Evolutionary conservation across 1,284 basidiomycete genomes (phyloP).

Genomic region (Ustilago sp.): DNA sequence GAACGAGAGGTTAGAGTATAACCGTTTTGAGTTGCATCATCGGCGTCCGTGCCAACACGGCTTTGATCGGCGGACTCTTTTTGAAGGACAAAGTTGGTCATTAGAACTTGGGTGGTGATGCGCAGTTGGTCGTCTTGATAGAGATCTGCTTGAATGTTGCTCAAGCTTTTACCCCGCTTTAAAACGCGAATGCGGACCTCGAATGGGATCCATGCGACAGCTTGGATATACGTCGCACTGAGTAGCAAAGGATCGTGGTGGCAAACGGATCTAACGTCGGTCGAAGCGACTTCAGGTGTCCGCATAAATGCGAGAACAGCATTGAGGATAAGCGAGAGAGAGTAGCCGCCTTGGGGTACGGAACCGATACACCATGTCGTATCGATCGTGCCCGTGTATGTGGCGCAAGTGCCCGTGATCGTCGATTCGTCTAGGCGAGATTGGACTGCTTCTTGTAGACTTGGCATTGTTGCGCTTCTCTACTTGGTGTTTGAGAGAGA

Average conservation of each 20-base stretch:
- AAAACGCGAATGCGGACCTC: slow-evolving; percentile 23
- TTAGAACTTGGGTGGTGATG: slow-evolving; percentile 39
- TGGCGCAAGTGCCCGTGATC: slow-evolving; percentile 21
- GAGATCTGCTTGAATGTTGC: slow-evolving; percentile 46
- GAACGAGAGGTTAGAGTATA: slow-evolving; percentile 24
- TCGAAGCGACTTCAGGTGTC: slow-evolving; percentile 21
- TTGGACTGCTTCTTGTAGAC: slow-evolving; percentile 20
- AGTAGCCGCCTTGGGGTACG: slow-evolving; percentile 51
- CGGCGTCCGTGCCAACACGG: background rate
- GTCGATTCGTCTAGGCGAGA: slow-evolving; percentile 21
- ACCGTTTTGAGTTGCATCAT: slow-evolving; percentile 31
- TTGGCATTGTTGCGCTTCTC: slow-evolving; percentile 19
- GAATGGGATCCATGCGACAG: slow-evolving; percentile 24
- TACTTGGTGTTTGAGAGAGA: background rate
- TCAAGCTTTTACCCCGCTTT: slow-evolving; percentile 42
- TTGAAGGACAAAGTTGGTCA: slow-evolving; percentile 36
- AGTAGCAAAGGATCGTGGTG: slow-evolving; percentile 44
- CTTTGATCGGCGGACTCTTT: slow-evolving; percentile 21
- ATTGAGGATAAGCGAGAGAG: slow-evolving; percentile 46
- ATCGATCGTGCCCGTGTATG: slow-evolving; percentile 32
- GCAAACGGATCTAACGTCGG: slow-evolving; percentile 23
- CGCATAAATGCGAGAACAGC: slow-evolving; percentile 50
- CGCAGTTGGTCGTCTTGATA: slow-evolving; percentile 28
- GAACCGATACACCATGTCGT: slow-evolving; percentile 50
- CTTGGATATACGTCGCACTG: slow-evolving; percentile 42